A percentile compares a stretch with the other conserved stretches of the same genome.
Evolutionary conservation across 2,329 filamentous ascomycete species (phyloP).

Genomic region (Neurospora crassa): DNA sequence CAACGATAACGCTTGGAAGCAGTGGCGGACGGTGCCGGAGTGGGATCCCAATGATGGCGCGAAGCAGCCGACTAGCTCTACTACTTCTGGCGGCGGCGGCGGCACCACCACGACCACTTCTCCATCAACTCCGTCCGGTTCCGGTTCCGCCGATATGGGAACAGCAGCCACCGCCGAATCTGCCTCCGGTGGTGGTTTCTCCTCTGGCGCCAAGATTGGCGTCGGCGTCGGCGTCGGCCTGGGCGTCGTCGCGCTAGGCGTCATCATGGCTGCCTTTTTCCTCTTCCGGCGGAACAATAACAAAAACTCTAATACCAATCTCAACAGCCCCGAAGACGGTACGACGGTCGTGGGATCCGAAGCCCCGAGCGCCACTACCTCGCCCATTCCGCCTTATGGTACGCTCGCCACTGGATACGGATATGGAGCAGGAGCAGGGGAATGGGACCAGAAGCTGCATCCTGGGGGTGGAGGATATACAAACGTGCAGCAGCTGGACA

Average conservation of each 20-base stretch:
- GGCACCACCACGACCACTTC: slow-evolving; percentile 12
- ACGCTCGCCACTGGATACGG: slow-evolving; percentile 5
- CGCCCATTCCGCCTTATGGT: slow-evolving; percentile 8
- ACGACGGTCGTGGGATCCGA: slow-evolving; percentile 9
- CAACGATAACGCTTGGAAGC: slow-evolving; percentile 21
- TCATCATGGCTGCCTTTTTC: slow-evolving; percentile 19
- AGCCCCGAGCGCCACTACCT: slow-evolving; percentile 2
- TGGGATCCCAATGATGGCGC: slow-evolving; percentile 2
- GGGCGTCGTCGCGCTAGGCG: slow-evolving; percentile 23
- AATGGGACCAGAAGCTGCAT: slow-evolving; percentile 10
- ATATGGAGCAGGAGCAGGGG: neutral
- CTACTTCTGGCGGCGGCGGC: neutral
- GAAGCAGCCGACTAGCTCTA: neutral
- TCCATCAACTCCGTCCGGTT: neutral
- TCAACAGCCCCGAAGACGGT: slow-evolving; percentile 6
- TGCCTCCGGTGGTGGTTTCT: slow-evolving; percentile 17
- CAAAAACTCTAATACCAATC: neutral
- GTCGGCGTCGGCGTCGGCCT: slow-evolving; percentile 26
- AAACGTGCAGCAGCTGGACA: slow-evolving; percentile 13
- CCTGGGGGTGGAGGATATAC: neutral
- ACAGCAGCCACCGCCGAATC: neutral
- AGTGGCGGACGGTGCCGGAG: slow-evolving; percentile 16
- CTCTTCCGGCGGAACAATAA: slow-evolving; percentile 18
- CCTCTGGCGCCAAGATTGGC: slow-evolving; percentile 26
- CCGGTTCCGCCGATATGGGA: neutral